Base-by-base conservation (phyloP, 257 asterid species). In the Linderniella brevidens region DNA sequence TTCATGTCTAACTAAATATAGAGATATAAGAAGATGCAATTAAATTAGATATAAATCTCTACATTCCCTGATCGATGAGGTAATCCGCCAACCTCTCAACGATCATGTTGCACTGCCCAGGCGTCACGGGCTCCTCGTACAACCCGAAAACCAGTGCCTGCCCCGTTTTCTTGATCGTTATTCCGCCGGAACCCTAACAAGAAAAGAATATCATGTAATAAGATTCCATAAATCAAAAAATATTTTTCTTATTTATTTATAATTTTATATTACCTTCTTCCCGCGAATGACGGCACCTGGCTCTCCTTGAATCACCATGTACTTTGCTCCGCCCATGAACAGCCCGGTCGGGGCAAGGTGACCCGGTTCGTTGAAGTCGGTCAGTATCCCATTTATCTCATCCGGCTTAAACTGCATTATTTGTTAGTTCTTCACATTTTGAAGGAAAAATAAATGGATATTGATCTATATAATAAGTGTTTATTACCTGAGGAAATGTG, bases 271-370 rank as follows among this genome's bases (percentile, higher is more conserved):
- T 58, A 75, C 85, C 85, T 76, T 76, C 72, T 76, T 76, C 41
- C 84, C 84, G 41, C 84, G 79, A 19, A 75, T 66, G 45, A 75
- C 79, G 16, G 79, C 83, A 0, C 64, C 57, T 10, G 84, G 70
- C 61, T 75, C 84, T 37, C 84, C 84, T 66, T 71, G 79, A 45
- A 75, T 75, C 41, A 71, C 84, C 79, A 76, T 72, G 64, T 76
- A 76, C 63, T 76, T 76, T 48, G 49, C 12, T 14, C 80, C 80
- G 3, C 37, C 75, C 0, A 76, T 52, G 49, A 38, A 53, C 36
- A 76, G 47, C 5, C 85, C 80, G 1, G 65, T 69, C 4, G 78
- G 85, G 19, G 85, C 85, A 43, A 76, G 56, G 41, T 50, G 53
- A 5, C 80, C 77, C 1, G 77, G 84, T 60, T 76, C 80, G 19